Evolutionary conservation across 345 rosid species (phyloP), one percentile per base, ranked within the genome.

Genomic region (Acer negundo): DNA sequence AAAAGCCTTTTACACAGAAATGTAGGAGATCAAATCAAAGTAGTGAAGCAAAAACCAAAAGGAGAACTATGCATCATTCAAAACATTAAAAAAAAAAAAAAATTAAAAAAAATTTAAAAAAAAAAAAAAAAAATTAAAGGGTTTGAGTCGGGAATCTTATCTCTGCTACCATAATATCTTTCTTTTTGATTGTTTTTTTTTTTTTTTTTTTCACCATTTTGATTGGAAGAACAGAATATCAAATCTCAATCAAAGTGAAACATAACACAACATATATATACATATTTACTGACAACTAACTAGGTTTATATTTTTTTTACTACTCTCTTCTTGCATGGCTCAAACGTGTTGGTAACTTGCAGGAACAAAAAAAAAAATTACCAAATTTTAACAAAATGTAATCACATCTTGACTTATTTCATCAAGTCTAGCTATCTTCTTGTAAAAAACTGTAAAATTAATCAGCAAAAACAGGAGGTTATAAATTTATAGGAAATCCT

Each of bases 1-100:
- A 23, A 75, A 35, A 75, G 80, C 84, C 85, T 82, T 89, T 84
- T 85, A 78, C 90, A 83, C 91, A 76, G 88, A 90, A 90, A 81
- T 82, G 86, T 85, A 86, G 88, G 90, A 85, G 84, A 81, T 79
- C 80, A 80, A 58, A 72, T 47, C 13, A 26, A 22, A 7, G 31
- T 42, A 12, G 1, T 40, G 79, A 6, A 7, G 61, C 40, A 55
- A 80, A 81, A 81, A 72, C 82, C 69, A 70, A 80, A 80, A 76
- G 73, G 40, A 79, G 78, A 84, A 84, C 77, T 76, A 64, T 74
- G 46, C 80, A 86, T 87, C 87, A 80, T 84, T 79, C 75, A 77
- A 78, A 28, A 28, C 31, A 2, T 28, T 28, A 2, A 28, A 28
- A 28, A 26, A 26, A 0, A 1, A 26, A 28, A 28, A 28, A 28